Evolutionary conservation across 208 protist genomes (phyloP).

Genomic region (Leishmania amazonensis): DNA sequence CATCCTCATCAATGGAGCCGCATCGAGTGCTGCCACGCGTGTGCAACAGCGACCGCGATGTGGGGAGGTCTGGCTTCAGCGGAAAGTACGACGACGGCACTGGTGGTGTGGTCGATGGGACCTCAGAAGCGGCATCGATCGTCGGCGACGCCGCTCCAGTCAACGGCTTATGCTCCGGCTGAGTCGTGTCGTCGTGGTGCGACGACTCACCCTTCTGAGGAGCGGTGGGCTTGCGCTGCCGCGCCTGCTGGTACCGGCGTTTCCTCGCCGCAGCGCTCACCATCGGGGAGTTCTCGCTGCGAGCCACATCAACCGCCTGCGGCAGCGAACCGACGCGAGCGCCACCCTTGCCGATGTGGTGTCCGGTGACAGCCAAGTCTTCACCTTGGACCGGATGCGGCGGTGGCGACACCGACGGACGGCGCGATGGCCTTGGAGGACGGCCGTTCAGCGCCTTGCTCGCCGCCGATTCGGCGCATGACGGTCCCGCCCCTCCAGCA

Average conservation of each 20-base stretch:
- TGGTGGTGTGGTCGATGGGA: neutral
- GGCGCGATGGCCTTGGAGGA: neutral
- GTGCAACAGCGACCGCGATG: neutral
- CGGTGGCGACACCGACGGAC: neutral
- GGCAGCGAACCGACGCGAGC: neutral
- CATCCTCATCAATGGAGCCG: conserved; percentile 20
- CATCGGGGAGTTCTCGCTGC: conserved; percentile 13
- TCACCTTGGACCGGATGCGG: neutral
- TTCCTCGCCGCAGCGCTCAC: neutral
- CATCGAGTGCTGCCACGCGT: neutral
- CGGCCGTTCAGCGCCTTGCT: neutral
- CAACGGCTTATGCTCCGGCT: neutral
- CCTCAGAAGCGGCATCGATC: neutral
- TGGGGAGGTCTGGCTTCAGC: neutral
- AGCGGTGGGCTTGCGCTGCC: neutral
- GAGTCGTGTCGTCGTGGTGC: neutral
- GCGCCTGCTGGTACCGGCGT: neutral
- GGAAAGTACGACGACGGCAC: too few species aligned
- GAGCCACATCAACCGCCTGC: neutral
- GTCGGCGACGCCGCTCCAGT: neutral
- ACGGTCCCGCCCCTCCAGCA: neutral
- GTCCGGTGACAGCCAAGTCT: neutral
- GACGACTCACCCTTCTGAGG: neutral
- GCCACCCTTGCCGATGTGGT: neutral
- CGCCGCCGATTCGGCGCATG: neutral